Evolutionary conservation across 1,284 basidiomycete species (phyloP), one percentile per base, ranked within the genome.

Genomic region (Pseudozyma sp.): DNA sequence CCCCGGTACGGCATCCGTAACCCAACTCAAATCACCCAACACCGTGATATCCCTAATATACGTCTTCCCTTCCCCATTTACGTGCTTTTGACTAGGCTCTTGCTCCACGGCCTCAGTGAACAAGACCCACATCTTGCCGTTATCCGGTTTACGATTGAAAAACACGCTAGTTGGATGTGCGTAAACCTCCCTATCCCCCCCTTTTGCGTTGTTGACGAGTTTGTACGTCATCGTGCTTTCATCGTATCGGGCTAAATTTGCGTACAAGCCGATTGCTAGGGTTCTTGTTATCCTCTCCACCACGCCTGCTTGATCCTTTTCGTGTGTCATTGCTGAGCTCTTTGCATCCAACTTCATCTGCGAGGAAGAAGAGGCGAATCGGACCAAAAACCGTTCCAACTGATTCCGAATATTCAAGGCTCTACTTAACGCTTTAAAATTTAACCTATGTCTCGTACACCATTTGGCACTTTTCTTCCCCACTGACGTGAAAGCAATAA

Each of bases 151-250:
- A 42, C 97, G 88, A 2, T 94, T 97, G 83, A 99, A 99, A 63
- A 98, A 87, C 11, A 97, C 93, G 2, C 95, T 97, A 12, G 91
- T 93, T 0, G 96, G 97, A 84, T 99, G 96, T 1, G 93, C 92
- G 86, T 94, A 90, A 18, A 98, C 86, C 31, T 3, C 25, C 21
- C 34, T 51, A 3, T 31, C 6, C 6, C 25, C 8, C 92, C 90
- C 58, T 93, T 94, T 75, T 92, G 87, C 5, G 95, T 91, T 53
- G 91, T 92, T 16, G 25, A 31, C 25, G 25, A 31, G 25, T 31
- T 91, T 88, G 85, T 94, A 99, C 43, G 93, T 94, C 65, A 73
- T 68, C 1, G 8, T 47, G 2, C 19, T 16, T 3, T 52, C 11
- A 8, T 64, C 36, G 61, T 61, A 73, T 13, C 49, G 31, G 3